A percentile compares a stretch with the other conserved stretches of the same genome.
These are phyloP conservation scores for Odontarrhena argentea DNA, from an alignment of 345 rosid species.

Conservation along the genomic window DNA sequence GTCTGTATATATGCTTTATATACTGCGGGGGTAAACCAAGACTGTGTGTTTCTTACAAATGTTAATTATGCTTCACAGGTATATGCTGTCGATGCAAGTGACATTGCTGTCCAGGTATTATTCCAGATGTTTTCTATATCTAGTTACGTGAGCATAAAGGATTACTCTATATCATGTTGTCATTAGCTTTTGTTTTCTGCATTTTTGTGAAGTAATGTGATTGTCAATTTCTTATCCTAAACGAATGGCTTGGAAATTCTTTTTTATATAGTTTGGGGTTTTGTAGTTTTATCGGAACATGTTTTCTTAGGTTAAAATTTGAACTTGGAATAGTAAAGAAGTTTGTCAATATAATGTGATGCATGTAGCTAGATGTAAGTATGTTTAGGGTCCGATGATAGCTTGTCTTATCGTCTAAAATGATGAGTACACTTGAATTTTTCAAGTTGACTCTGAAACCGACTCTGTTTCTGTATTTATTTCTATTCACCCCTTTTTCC, in stretches of 20 bases:
- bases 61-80: conserved; percentile 55
- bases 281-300: neutral
- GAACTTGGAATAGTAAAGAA: conserved; percentile 18
- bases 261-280: neutral
- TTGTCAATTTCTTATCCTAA: neutral
- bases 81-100: conserved; percentile 98
- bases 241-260: conserved; percentile 9
- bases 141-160: conserved; percentile 5
- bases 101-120: conserved; percentile 90
- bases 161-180: conserved; percentile 18
- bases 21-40: conserved; percentile 14
- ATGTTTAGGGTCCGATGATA: conserved; percentile 11
- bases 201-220: neutral
- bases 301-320: neutral
- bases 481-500: neutral
- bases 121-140: conserved; percentile 31
- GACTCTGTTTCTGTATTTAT: conserved; percentile 9
- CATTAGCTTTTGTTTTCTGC: conserved; percentile 15
- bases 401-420: conserved; percentile 8
- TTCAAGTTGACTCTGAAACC: neutral
- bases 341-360: neutral
- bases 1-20: conserved; percentile 4
- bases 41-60: conserved; percentile 22
- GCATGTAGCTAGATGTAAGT: neutral
- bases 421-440: neutral